These are phyloP conservation scores for Zalerion maritima DNA, from an alignment of 495 filamentous ascomycete species.

Conservation along the genomic window DNA sequence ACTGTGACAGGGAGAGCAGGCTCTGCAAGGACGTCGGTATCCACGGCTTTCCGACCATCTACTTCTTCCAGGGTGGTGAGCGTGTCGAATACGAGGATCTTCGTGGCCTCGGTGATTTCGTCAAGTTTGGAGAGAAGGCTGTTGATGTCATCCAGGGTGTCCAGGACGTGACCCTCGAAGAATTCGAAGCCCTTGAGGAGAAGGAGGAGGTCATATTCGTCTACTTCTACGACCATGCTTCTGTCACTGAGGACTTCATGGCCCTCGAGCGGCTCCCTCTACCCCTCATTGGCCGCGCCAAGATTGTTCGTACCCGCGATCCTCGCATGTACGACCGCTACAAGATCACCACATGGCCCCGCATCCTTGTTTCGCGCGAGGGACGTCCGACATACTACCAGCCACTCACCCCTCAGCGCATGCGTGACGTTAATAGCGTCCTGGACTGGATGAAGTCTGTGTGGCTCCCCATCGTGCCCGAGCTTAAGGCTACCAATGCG, in stretches of 20 bases:
- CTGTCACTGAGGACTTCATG: conserved; percentile 77
- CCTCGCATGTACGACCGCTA: conserved; percentile 57
- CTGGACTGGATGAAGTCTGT: conserved; percentile 88
- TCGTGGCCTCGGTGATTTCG: conserved; percentile 79
- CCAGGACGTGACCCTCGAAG: conserved; percentile 57
- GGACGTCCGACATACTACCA: conserved; percentile 79
- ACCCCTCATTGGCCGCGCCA: conserved; percentile 78
- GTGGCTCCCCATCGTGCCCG: conserved; percentile 95
- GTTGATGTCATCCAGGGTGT: conserved; percentile 63
- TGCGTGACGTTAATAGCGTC: conserved; percentile 71
- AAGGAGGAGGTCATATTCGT: conserved; percentile 90
- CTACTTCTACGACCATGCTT: conserved; percentile 94
- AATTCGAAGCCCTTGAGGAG: conserved; percentile 76
- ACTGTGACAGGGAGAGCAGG: conserved; percentile 70
- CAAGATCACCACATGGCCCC: conserved; percentile 92
- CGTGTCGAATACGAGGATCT: conserved; percentile 86
- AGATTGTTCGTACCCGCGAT: conserved; percentile 77
- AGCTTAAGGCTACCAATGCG: conserved; percentile 81
- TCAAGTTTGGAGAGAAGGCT: conserved; percentile 75
- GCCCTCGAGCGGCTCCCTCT: conserved; percentile 76
- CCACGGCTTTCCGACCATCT: conserved; percentile 68
- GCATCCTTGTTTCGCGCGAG: conserved; percentile 77
- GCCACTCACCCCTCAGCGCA: conserved; percentile 68
- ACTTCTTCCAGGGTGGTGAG: conserved; percentile 88
- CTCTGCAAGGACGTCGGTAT: conserved; percentile 83